Evolutionary conservation across 1,139 yeast genomes (phyloP), one percentile per base, ranked within the genome.

Genomic region (Arxiozyma slooffiae): DNA sequence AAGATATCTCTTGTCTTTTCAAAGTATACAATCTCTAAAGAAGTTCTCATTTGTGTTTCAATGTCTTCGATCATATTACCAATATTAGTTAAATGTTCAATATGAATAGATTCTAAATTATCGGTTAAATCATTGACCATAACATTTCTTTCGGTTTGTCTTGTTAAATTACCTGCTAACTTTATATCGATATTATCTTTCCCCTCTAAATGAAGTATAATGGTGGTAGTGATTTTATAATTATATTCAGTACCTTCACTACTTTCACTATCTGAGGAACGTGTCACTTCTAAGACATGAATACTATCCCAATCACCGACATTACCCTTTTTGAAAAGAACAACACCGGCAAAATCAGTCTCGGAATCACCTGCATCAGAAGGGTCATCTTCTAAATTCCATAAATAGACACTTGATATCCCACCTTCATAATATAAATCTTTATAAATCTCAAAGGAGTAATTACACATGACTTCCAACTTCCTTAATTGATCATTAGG

Each of bases 361-460:
- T 72, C 64, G 21, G 63, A 65, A 14, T 64, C 63, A 21, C 69
- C 73, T 8, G 70, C 75, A 44, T 73, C 79, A 24, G 69, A 75
- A 8, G 71, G 75, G 41, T 74, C 80, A 37, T 71, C 77, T 7
- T 70, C 77, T 6, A 75, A 71, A 43, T 80, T 86, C 98, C 98
- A 92, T 48, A 92, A 73, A 65, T 92, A 92, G n/a, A 85, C 95
- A 52, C 92, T 82, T 1, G 95, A 84, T 44, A 85, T 75, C 20
- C 96, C 94, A 38, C 97, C 97, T 67, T 90, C 97, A 67, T 89
- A 92, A 71, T 92, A 92, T 60, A 92, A 71, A 65, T 92, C 98
- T 56, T 97, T 76, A 70, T 92, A 92, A 41, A 92, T 78, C 62
- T 90, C 97, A 67, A 92, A 88, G 9, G 97, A 85, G 56, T 88